phyloP scores from a whole-genome alignment of 1,284 basidiomycete species.

The Schizophyllum commune region DNA sequence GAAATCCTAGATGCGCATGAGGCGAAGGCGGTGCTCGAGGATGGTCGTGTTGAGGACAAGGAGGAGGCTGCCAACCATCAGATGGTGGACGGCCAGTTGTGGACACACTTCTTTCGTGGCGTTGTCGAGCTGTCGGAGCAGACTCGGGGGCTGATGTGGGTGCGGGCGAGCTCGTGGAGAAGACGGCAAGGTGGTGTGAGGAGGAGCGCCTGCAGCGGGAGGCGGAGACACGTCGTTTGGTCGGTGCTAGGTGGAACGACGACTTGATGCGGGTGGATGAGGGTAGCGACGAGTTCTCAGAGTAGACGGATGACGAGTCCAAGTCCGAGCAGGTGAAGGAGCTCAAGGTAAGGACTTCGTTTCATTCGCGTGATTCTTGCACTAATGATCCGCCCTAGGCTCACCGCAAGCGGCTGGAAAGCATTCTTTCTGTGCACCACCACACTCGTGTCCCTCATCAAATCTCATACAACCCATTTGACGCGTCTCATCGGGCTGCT shows the following conservation, averaged over 20 bases:
- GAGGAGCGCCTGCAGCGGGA: slow-evolving; percentile 58
- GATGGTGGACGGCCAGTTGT: slow-evolving; percentile 34
- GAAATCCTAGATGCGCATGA: slow-evolving; percentile 70
- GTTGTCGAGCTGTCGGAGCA: slow-evolving; percentile 62
- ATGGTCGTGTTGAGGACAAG: slow-evolving; percentile 78
- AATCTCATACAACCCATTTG: no score
- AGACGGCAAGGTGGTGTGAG: slow-evolving; percentile 64
- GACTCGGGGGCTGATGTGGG: slow-evolving; percentile 74
- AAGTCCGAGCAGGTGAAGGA: slow-evolving; percentile 71
- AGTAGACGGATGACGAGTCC: slow-evolving; percentile 42
- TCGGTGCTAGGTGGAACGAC: slow-evolving; percentile 53
- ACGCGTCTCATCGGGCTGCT: no score
- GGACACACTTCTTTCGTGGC: slow-evolving; percentile 69
- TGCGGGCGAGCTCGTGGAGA: slow-evolving; percentile 55
- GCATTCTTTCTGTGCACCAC: slow-evolving; percentile 42
- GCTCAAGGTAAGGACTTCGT: slow-evolving; percentile 51
- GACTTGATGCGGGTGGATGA: slow-evolving; percentile 68
- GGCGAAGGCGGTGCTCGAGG: slow-evolving; percentile 50
- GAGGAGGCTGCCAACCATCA: slow-evolving; percentile 34
- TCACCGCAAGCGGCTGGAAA: slow-evolving; percentile 57
- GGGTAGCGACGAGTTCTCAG: slow-evolving; percentile 28
- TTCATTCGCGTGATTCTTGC: slow-evolving; percentile 4
- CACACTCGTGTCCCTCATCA: no score
- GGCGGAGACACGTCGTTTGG: slow-evolving; percentile 57
- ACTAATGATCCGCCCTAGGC: slow-evolving; percentile 33